These are phyloP conservation scores for Guillardia theta DNA, from an alignment of 78 protist genomes.

Conservation along the genomic window DNA sequence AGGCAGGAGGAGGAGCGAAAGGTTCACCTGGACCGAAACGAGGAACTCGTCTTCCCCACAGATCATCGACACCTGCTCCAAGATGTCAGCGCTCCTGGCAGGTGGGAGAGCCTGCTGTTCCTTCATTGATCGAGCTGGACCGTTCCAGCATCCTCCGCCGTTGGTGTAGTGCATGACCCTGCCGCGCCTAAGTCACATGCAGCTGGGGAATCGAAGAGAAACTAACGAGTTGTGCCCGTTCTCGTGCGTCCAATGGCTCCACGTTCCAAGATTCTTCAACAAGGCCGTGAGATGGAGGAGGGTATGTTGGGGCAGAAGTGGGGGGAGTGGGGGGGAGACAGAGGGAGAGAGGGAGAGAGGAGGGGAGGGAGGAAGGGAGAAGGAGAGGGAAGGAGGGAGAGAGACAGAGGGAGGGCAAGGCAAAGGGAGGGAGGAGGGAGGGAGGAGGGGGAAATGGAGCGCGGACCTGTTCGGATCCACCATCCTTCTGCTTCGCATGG, in stretches of 20 bases:
- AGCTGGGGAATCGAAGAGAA: background rate
- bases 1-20: background rate
- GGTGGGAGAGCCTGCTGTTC: too few relatives aligned
- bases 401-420: background rate
- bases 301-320: too few relatives aligned
- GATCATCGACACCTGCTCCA: background rate
- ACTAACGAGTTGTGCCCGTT: background rate
- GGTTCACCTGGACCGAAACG: background rate
- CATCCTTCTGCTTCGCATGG: background rate
- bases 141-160: constrained; percentile 8
- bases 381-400: background rate
- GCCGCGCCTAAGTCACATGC: background rate
- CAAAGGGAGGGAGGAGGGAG: background rate
- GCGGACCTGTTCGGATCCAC: background rate
- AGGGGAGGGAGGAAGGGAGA: background rate
- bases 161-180: background rate
- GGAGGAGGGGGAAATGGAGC: background rate
- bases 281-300: background rate
- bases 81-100: background rate
- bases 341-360: background rate
- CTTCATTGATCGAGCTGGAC: background rate
- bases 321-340: background rate
- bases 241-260: background rate
- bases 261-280: background rate
- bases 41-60: background rate